phyloP scores from a whole-genome alignment of 108 stramenopile genomes.

The Aurantiochytrium sp. region DNA sequence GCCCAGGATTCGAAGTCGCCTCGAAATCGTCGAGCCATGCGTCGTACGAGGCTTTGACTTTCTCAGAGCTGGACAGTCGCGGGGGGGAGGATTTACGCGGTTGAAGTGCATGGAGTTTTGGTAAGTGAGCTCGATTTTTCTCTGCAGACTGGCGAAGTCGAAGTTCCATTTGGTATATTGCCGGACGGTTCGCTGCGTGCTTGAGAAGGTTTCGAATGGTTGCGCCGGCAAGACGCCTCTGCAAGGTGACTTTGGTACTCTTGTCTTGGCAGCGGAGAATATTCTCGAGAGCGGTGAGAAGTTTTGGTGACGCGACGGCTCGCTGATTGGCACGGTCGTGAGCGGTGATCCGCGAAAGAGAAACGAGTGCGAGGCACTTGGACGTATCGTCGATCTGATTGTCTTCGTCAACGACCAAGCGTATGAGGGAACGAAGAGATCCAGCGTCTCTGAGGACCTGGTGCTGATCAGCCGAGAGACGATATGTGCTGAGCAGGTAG shows the following conservation, averaged over 20 bases:
- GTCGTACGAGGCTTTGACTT: neutral
- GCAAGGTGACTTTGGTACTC: neutral
- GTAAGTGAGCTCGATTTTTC: too few species aligned
- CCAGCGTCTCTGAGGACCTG: neutral
- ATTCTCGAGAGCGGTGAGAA: neutral
- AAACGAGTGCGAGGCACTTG: neutral
- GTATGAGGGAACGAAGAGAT: neutral
- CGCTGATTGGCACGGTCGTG: neutral
- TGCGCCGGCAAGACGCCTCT: neutral
- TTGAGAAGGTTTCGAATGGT: neutral
- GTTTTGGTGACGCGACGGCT: neutral
- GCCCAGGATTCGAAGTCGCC: neutral
- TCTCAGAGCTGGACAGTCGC: neutral
- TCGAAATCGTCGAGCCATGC: neutral
- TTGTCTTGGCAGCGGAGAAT: neutral
- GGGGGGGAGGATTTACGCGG: too few species aligned
- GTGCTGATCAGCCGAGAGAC: neutral
- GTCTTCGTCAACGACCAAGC: neutral
- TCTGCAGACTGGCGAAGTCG: neutral
- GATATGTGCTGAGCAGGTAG: neutral
- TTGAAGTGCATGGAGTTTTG: too few species aligned
- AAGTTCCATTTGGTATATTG: neutral
- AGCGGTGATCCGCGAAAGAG: neutral
- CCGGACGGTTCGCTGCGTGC: neutral
- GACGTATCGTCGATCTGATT: neutral